Evolutionary conservation across 306 rosid genomes (phyloP).

Genomic region (Biancaea sappan): DNA sequence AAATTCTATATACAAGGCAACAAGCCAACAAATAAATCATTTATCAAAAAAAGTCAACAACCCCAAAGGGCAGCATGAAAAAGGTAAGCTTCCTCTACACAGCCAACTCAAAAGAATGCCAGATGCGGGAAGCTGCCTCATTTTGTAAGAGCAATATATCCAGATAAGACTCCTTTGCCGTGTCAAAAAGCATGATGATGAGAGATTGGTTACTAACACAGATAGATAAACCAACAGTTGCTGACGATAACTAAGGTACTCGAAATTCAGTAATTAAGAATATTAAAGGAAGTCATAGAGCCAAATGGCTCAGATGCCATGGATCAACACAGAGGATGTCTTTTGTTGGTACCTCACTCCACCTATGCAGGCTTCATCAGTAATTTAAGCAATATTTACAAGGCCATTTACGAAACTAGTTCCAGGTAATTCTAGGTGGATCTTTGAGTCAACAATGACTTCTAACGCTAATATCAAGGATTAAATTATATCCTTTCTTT

Average conservation of each 20-base stretch:
- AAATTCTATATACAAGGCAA: slow-evolving; percentile 60
- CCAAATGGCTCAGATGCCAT: slow-evolving; percentile 23
- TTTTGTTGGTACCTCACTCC: not conserved
- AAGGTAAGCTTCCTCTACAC: slow-evolving; percentile 7
- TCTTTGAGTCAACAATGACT: slow-evolving; percentile 8
- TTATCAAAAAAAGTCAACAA: slow-evolving; percentile 10
- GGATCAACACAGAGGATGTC: slow-evolving; percentile 3
- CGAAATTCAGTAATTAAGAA: not conserved
- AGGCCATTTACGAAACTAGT: not conserved
- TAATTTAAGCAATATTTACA: slow-evolving; percentile 8
- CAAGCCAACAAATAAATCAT: slow-evolving; percentile 19
- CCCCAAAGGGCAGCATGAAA: slow-evolving; percentile 9
- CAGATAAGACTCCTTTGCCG: slow-evolving; percentile 10
- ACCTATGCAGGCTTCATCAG: slow-evolving; percentile 15
- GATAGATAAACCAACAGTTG: slow-evolving; percentile 12
- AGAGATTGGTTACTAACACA: not conserved
- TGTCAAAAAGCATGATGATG: not conserved
- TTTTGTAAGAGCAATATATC: slow-evolving; percentile 2
- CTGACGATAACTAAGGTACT: slow-evolving; percentile 7
- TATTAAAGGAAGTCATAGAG: not conserved
- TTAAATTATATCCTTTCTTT: not conserved
- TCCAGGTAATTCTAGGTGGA: not conserved
- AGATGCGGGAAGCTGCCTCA: not conserved
- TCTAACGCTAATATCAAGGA: slow-evolving; percentile 9
- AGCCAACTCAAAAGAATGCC: slow-evolving; percentile 19